Conservation (phyloP, 2,329 filamentous ascomycete species). For the Elsinoe ampelina region DNA sequence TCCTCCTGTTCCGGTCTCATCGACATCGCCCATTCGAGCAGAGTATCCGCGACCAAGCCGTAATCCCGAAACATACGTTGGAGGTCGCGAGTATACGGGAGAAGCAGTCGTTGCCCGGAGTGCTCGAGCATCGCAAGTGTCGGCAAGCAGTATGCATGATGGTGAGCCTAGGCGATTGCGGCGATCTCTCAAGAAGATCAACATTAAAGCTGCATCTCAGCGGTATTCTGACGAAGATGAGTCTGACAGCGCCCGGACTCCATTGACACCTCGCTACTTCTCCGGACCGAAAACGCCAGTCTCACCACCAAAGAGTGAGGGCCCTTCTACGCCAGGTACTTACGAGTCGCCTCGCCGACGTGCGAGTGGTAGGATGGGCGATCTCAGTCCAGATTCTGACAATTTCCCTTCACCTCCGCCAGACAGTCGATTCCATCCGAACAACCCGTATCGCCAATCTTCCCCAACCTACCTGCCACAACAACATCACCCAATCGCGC, state of each 20-base stretch:
- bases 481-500: conserved; percentile 4
- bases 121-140: conserved; percentile 3
- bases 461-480: not conserved
- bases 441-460: conserved; percentile 16
- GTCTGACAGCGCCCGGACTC: conserved; percentile 40
- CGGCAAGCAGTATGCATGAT: not conserved
- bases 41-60: conserved; percentile 18
- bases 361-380: not conserved
- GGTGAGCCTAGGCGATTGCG: conserved; percentile 26
- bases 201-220: conserved; percentile 48
- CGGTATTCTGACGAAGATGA: conserved; percentile 34
- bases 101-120: not conserved
- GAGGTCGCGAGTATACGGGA: not conserved
- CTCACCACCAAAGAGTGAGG: conserved; percentile 33
- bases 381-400: conserved; percentile 2
- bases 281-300: conserved; percentile 45
- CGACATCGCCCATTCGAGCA: conserved; percentile 23
- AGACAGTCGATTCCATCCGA: not conserved
- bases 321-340: conserved; percentile 27
- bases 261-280: conserved; percentile 49
- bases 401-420: conserved; percentile 1
- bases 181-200: conserved; percentile 43
- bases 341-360: conserved; percentile 5
- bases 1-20: conserved; percentile 18
- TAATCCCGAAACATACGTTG: not conserved